A percentile compares a stretch with the other conserved stretches of the same genome.
These are phyloP conservation scores for Leccinum truebloodii DNA, from an alignment of 768 basidiomycete genomes.

Conservation along the genomic window DNA sequence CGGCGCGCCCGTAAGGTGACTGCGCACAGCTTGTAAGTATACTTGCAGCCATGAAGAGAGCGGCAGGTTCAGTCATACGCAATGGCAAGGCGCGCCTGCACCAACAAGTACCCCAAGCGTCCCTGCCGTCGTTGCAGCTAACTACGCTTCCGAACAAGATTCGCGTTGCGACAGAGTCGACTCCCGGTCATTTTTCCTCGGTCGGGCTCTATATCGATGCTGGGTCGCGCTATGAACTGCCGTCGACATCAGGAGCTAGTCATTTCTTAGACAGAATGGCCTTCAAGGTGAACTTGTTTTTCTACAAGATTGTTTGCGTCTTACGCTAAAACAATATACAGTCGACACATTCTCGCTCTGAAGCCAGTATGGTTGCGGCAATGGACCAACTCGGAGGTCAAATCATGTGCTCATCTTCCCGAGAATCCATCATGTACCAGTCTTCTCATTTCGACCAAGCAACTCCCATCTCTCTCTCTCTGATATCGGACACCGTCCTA, in stretches of 20 bases:
- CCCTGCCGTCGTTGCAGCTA: conserved; percentile 50
- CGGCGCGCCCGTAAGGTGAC: neutral
- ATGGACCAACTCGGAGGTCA: conserved; percentile 88
- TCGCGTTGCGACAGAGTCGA: conserved; percentile 86
- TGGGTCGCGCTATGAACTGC: conserved; percentile 85
- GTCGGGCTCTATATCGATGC: conserved; percentile 94
- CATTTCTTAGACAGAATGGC: conserved; percentile 96
- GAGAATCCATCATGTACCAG: conserved; percentile 98
- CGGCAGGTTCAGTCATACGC: conserved; percentile 39
- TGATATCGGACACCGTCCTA: conserved; percentile 89
- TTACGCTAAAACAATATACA: conserved; percentile 32
- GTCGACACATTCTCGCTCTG: conserved; percentile 73
- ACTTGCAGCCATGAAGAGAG: conserved; percentile 39
- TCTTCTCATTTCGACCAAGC: conserved; percentile 88
- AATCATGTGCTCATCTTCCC: conserved; percentile 85
- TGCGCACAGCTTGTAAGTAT: neutral
- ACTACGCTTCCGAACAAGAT: conserved; percentile 92
- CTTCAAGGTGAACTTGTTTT: conserved; percentile 71
- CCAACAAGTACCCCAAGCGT: conserved; percentile 29
- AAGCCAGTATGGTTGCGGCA: conserved; percentile 75
- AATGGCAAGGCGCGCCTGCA: conserved; percentile 31
- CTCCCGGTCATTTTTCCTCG: conserved; percentile 92
- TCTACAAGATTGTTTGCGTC: neutral
- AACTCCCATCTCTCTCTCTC: conserved; percentile 78
- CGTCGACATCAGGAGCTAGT: conserved; percentile 72